A percentile compares a stretch with the other conserved stretches of the same genome.
Evolutionary conservation across 164 flowering plant species (phyloP).

Genomic region (Aristolochia contorta): DNA sequence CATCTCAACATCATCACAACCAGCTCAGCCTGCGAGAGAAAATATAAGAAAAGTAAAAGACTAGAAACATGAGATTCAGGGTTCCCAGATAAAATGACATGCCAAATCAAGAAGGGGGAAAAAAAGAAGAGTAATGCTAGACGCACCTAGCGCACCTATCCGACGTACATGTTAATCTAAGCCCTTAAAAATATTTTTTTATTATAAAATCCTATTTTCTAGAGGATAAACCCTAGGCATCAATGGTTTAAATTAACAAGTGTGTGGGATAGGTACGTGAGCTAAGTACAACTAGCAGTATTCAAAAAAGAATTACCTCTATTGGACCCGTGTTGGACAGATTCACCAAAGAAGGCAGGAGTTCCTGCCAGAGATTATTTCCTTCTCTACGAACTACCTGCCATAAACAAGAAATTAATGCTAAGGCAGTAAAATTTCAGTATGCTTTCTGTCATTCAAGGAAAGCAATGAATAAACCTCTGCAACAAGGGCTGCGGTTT

Average conservation of each 20-base stretch:
- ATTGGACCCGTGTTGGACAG: constrained; percentile 63
- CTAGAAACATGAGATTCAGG: neutral
- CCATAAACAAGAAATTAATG: constrained; percentile 5
- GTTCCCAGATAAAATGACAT: neutral
- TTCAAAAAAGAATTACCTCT: constrained; percentile 37
- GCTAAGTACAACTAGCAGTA: too few species aligned
- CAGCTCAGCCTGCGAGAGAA: constrained; percentile 82
- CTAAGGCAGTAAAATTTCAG: neutral
- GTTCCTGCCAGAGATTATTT: constrained; percentile 56
- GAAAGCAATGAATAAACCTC: constrained; percentile 45
- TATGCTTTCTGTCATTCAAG: neutral
- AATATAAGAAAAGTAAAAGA: neutral
- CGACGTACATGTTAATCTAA: too few species aligned
- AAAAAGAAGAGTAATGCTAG: too few species aligned
- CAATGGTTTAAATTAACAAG: too few species aligned
- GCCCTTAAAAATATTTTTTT: too few species aligned
- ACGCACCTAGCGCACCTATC: too few species aligned
- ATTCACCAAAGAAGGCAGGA: constrained; percentile 62
- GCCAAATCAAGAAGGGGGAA: neutral
- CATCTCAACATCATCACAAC: constrained; percentile 90
- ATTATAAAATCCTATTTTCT: too few species aligned
- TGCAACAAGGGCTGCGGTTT: constrained; percentile 92
- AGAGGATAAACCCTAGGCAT: too few species aligned
- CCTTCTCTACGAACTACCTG: constrained; percentile 98
- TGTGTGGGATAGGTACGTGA: too few species aligned